phyloP scores from a whole-genome alignment of 2,329 filamentous ascomycete species.

The Fusarium sp. region DNA sequence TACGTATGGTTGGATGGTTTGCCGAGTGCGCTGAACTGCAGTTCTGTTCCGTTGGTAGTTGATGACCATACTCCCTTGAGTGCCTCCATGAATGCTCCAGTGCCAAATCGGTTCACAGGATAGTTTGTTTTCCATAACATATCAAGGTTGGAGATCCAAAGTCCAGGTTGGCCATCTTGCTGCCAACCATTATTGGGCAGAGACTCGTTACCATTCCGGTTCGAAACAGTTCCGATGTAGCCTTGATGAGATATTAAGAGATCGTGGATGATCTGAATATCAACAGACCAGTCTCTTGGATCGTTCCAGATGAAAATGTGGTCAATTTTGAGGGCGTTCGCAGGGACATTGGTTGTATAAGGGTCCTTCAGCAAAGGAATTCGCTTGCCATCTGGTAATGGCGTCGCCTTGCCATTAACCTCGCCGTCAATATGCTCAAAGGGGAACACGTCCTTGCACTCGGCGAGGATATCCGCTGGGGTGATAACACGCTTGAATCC shows the following conservation, averaged over 20 bases:
- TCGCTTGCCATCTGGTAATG: slow-evolving; percentile 48
- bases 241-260: slow-evolving; percentile 82
- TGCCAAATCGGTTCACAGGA: slow-evolving; percentile 85
- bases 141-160: slow-evolving; percentile 93
- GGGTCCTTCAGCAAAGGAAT: slow-evolving; percentile 45
- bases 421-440: slow-evolving; percentile 65
- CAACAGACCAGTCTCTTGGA: slow-evolving; percentile 93
- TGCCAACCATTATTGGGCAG: slow-evolving; percentile 83
- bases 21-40: slow-evolving; percentile 76
- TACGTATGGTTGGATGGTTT: slow-evolving; percentile 86
- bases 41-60: slow-evolving; percentile 69
- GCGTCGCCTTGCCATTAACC: slow-evolving; percentile 42
- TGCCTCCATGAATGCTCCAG: slow-evolving; percentile 88
- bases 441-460: slow-evolving; percentile 81
- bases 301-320: slow-evolving; percentile 96
- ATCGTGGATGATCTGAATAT: slow-evolving; percentile 85
- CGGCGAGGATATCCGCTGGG: slow-evolving; percentile 81
- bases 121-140: slow-evolving; percentile 89
- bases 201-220: slow-evolving; percentile 71
- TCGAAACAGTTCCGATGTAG: slow-evolving; percentile 80
- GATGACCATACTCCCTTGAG: slow-evolving; percentile 82
- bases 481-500: slow-evolving; percentile 86
- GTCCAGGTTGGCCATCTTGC: slow-evolving; percentile 77
- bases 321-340: slow-evolving; percentile 75
- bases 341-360: slow-evolving; percentile 48